Conservation (phyloP, 1,139 yeast genomes). For the Diutina scorzettiae region DNA sequence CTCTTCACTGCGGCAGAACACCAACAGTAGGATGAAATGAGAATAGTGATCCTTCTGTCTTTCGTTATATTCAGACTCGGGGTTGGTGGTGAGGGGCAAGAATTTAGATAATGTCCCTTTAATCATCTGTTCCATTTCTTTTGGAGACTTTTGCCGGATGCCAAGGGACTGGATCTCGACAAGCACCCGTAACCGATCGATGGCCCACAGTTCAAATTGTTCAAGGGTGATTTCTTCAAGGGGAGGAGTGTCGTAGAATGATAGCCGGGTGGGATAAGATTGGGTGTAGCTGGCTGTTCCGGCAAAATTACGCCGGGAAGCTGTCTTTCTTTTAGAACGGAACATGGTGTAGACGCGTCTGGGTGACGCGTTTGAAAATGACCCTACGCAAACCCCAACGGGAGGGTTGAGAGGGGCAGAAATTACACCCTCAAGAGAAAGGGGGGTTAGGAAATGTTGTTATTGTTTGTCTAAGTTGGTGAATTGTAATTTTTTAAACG, state of each 20-base stretch:
- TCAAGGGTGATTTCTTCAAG: constrained; percentile 76
- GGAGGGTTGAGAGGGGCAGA: no score
- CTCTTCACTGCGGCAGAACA: constrained; percentile 86
- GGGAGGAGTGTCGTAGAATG: constrained; percentile 69
- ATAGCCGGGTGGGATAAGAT: constrained; percentile 26
- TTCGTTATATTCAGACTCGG: constrained; percentile 32
- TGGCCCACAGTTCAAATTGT: constrained; percentile 92
- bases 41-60: constrained; percentile 85
- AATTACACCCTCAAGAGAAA: no score
- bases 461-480: no score
- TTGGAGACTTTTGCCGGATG: constrained; percentile 49
- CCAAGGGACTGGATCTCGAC: constrained; percentile 73
- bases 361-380: background rate
- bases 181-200: constrained; percentile 73
- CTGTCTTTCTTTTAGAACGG: constrained; percentile 51
- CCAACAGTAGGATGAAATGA: constrained; percentile 76
- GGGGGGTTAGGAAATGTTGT: no score
- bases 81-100: constrained; percentile 46
- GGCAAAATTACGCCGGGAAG: constrained; percentile 64
- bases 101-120: constrained; percentile 53
- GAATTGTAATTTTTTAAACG: no score
- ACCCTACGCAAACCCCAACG: no score
- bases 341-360: background rate
- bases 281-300: constrained; percentile 9
- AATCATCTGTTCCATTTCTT: constrained; percentile 54